Percentiles rank a stretch among this genome's conserved stretches.
Conservation (phyloP, 2,329 filamentous ascomycete species). For the Salinomyces thailandicus region DNA sequence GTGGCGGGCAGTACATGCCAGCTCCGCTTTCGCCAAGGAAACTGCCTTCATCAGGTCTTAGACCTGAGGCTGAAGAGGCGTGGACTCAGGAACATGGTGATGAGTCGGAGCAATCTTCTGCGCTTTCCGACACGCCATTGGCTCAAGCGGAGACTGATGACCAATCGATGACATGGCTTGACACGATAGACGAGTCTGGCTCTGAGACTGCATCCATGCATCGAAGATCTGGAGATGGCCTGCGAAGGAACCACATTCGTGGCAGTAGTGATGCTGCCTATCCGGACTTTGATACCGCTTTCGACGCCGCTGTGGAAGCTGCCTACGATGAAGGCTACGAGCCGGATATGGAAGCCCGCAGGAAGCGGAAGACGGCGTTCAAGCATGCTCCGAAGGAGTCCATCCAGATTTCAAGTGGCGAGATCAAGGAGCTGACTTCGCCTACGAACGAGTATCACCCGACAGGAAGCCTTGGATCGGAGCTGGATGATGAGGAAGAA, state of each 20-base stretch:
- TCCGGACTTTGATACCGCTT: conserved; percentile 83
- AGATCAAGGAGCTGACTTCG: conserved; percentile 16
- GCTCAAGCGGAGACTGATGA: conserved; percentile 1
- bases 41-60: conserved; percentile 37
- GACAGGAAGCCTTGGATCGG: conserved; percentile 4
- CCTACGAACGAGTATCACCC: conserved; percentile 6
- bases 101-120: conserved; percentile 5
- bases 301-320: conserved; percentile 91
- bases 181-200: conserved; percentile 66
- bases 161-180: conserved; percentile 29
- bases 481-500: conserved; percentile 36
- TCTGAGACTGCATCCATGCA: conserved; percentile 68
- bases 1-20: conserved; percentile 49
- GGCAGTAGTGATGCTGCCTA: conserved; percentile 63
- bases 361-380: conserved; percentile 17
- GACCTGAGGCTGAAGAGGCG: conserved; percentile 7
- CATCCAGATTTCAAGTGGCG: conserved; percentile 13
- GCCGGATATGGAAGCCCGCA: conserved; percentile 47
- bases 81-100: conserved; percentile 10
- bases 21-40: conserved; percentile 60
- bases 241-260: conserved; percentile 60
- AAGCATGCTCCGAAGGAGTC: conserved; percentile 14
- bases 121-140: neutral
- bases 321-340: conserved; percentile 90
- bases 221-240: conserved; percentile 61